Evolutionary conservation across 768 basidiomycete species (phyloP), one percentile per base, ranked within the genome.

Genomic region (Dendrothele bispora): DNA sequence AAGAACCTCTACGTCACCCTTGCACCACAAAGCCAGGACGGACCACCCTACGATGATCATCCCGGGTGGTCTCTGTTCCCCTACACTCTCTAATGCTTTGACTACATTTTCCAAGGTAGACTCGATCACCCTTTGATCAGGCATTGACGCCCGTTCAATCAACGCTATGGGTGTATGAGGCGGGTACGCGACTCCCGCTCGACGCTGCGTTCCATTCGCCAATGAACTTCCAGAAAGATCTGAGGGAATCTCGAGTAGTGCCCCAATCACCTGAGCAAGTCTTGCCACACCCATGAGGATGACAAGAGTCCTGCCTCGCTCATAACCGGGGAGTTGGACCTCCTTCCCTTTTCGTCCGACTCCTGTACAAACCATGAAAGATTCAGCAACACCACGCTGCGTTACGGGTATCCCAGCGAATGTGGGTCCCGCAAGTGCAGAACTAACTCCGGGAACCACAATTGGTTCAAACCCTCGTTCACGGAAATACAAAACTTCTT

Each of bases 41-140:
- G 86, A 78, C 95, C 95, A 99, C 2, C 97, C 97, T 55, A 99
- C 76, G 25, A 98, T 77, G 62, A 98, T 88, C 89, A 99, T 94
- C 7, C 94, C 97, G 0, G 97, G 97, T 15, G 95, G 93, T 28
- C 95, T 70, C 64, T 98, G 94, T 56, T 91, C 88, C 7, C 88
- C 92, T 2, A 77, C 44, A 51, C 77, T 80, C 47, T 86, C 84
- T 62, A 98, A 62, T 2, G 88, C 92, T 15, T 65, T 66, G 14
- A 78, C 80, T 30, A 98, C 80, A 57, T 86, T 76, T 46, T 68
- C 73, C 40, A 99, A 62, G 1, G 94, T 98, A 15, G 86, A 88
- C 24, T 75, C 74, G 18, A 97, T 74, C 2, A 89, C 82, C 12
- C 97, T 72, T 66, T 98, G 97, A 66, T 99, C 97, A 0, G 87